Evolutionary conservation across 495 filamentous ascomycete genomes (phyloP).

Genomic region (Aspergillus leporis): DNA sequence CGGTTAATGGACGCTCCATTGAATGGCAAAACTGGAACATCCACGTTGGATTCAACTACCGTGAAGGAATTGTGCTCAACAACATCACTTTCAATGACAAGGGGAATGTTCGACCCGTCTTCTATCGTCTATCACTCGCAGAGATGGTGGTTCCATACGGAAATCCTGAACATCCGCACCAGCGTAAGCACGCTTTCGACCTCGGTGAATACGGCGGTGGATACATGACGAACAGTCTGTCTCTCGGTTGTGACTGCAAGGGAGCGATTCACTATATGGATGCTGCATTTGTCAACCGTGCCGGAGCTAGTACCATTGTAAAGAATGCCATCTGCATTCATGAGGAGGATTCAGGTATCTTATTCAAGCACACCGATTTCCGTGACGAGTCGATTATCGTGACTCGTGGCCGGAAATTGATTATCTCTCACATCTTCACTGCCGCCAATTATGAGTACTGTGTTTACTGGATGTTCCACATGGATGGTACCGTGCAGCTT

Average conservation of each 20-base stretch:
- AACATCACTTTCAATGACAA: conserved; percentile 92
- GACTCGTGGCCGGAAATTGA: conserved; percentile 81
- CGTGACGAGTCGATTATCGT: conserved; percentile 85
- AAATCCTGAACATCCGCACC: conserved; percentile 89
- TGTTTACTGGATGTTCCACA: conserved; percentile 91
- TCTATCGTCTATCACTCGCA: conserved; percentile 89
- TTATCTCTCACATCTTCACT: conserved; percentile 93
- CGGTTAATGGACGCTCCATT: conserved; percentile 72
- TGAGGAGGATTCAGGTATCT: conserved; percentile 90
- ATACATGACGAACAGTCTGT: conserved; percentile 92
- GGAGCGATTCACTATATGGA: conserved; percentile 91
- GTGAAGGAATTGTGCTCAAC: conserved; percentile 89
- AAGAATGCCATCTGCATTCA: conserved; percentile 98
- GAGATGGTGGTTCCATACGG: conserved; percentile 98
- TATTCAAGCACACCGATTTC: conserved; percentile 97
- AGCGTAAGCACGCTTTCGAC: conserved; percentile 93
- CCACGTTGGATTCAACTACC: conserved; percentile 93
- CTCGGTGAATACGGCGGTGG: conserved; percentile 92
- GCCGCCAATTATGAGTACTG: conserved; percentile 98
- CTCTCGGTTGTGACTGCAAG: conserved; percentile 93
- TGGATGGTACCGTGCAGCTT: conserved; percentile 89
- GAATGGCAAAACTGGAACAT: conserved; percentile 96
- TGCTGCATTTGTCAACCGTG: conserved; percentile 80
- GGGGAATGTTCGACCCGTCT: conserved; percentile 74
- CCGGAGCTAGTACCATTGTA: conserved; percentile 74